Percentiles rank a stretch among this genome's conserved stretches.
These are phyloP conservation scores for Gossypium herbaceum DNA, from an alignment of 345 rosid genomes.

Conservation along the genomic window DNA sequence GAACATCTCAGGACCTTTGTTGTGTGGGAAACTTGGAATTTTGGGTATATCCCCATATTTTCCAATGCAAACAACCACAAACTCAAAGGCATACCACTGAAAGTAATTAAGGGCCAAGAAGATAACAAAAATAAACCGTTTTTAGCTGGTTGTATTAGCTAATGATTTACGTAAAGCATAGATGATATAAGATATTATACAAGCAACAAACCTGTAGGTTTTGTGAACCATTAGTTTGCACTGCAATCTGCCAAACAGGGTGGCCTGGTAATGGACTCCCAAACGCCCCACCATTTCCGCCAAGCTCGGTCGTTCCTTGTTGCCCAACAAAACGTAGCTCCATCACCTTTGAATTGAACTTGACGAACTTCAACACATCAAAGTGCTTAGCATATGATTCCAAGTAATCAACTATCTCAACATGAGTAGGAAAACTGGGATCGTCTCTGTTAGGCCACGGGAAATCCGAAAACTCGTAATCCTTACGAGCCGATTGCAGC, in stretches of 20 bases:
- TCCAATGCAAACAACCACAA: conserved; percentile 67
- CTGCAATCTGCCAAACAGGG: conserved; percentile 81
- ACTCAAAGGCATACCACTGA: conserved; percentile 80
- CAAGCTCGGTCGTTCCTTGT: conserved; percentile 11
- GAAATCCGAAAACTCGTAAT: conserved; percentile 84
- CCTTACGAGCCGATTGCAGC: conserved; percentile 64
- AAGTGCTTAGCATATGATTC: conserved; percentile 64
- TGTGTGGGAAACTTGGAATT: conserved; percentile 46
- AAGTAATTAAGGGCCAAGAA: neutral
- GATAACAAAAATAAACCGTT: neutral
- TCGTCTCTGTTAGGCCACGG: conserved; percentile 81
- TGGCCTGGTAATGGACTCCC: conserved; percentile 49
- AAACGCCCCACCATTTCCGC: conserved; percentile 20
- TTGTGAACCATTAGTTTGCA: conserved; percentile 46
- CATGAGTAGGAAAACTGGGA: conserved; percentile 50
- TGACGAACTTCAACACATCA: conserved; percentile 56
- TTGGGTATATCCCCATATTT: conserved; percentile 76
- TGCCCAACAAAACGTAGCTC: conserved; percentile 53
- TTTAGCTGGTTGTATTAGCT: neutral
- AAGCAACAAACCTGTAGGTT: conserved; percentile 52
- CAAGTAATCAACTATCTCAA: conserved; percentile 69
- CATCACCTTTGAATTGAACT: conserved; percentile 68
- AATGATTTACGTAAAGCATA: neutral
- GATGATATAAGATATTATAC: too few species aligned
- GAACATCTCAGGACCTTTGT: conserved; percentile 63